Base-by-base conservation (phyloP, 1,284 basidiomycete genomes). In the Malassezia slooffiae region DNA sequence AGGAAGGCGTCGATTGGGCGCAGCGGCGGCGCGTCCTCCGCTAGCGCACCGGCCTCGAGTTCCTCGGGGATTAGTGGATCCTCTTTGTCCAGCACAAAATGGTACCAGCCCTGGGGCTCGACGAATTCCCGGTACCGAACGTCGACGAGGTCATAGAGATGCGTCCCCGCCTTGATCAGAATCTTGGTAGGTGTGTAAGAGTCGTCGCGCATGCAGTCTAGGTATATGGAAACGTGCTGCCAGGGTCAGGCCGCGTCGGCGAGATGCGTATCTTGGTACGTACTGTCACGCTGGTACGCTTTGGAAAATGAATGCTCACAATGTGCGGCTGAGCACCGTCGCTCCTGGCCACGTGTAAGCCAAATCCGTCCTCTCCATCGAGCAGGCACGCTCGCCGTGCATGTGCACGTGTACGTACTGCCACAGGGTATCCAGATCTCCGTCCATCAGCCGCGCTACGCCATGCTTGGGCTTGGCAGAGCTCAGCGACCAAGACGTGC, bases 261-360 rank as follows among this genome's bases (percentile, higher is more conserved):
- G n/a, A 16, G 24, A 22, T 34, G 7, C 38, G 7, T 19, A 10
- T n/a, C n/a, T n/a, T 9, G 15, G 6, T 11, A 60, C 73, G 31
- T 43, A 88, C 89, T 70, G 90, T 85, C 21, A 99, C 80, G 7
- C 82, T 79, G 15, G 93, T 83, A 63, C 89, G 85, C 43, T 82
- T 79, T 8, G 87, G 81, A 68, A 99, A 97, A 63, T 91, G 85
- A 42, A 95, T 77, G 5, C 87, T 91, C 62, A 97, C 86, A 49
- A 83, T 82, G 72, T 99, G 93, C 2, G 93, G 93, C 64, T 96
- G 93, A 0, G 87, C 85, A 0, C 93, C 93, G 67, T 99, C 93
- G 5, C 87, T 91, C 70, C 91, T 96, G 68, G 43, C 11, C 16
- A 20, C n/a, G 19, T 3, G 22, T 15, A 19, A 9, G 15, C n/a